Conservation (phyloP, 305 asterid genomes). For the Fraxinus ornus region DNA sequence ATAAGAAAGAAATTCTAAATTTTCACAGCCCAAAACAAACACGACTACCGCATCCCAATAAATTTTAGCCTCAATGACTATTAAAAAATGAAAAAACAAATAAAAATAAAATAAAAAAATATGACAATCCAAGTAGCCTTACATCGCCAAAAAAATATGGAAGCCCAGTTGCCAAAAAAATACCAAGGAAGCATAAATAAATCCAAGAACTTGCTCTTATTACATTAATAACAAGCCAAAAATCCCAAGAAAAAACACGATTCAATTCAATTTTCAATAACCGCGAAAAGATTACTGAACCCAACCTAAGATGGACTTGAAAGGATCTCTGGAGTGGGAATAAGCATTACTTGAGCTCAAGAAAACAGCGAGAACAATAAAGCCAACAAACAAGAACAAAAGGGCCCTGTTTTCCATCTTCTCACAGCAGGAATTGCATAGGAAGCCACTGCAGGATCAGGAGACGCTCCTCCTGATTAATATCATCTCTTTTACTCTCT, state of each 20-base stretch:
- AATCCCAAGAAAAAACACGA: conserved; percentile 10
- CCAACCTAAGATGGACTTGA: conserved; percentile 61
- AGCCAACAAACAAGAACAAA: conserved; percentile 31
- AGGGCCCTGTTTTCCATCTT: conserved; percentile 45
- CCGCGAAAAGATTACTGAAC: conserved; percentile 17
- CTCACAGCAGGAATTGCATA: conserved; percentile 34
- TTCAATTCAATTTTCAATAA: conserved; percentile 12
- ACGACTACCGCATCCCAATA: conserved; percentile 20
- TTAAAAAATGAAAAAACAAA: conserved; percentile 14
- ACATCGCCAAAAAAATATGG: neutral
- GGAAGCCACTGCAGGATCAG: conserved; percentile 29
- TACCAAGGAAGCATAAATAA: conserved; percentile 13
- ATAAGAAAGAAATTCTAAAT: conserved; percentile 7
- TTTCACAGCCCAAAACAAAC: neutral
- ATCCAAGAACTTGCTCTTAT: conserved; percentile 9
- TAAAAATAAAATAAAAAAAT: conserved; percentile 6
- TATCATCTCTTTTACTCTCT: conserved; percentile 22
- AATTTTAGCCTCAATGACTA: conserved; percentile 10
- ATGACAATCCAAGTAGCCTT: neutral
- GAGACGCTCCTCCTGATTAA: conserved; percentile 29
- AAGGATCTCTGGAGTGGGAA: conserved; percentile 49
- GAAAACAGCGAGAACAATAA: conserved; percentile 42
- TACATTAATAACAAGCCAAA: conserved; percentile 5
- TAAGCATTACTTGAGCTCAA: conserved; percentile 42
- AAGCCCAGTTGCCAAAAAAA: conserved; percentile 14